These are phyloP conservation scores for Dactylellina leptospora DNA, from an alignment of 2,329 filamentous ascomycete genomes.

Conservation along the genomic window DNA sequence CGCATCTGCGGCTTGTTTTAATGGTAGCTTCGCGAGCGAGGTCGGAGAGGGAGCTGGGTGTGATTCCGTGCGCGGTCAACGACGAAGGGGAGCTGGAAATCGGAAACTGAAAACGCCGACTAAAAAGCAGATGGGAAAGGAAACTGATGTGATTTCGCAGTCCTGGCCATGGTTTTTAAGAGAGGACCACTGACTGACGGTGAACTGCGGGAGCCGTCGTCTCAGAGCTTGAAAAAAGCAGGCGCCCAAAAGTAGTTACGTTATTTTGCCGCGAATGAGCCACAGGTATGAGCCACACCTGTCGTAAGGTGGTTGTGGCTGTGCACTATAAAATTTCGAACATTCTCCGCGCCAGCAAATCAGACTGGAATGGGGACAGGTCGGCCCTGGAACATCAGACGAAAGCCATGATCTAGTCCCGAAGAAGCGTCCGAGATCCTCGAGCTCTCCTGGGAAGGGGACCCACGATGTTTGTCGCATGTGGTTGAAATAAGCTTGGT, in stretches of 20 bases:
- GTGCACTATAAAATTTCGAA: constrained; percentile 39
- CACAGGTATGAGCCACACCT: constrained; percentile 36
- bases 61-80: not conserved
- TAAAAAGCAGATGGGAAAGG: constrained; percentile 19
- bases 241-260: constrained; percentile 42
- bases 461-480: constrained; percentile 52
- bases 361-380: constrained; percentile 3
- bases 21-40: not conserved
- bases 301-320: constrained; percentile 30
- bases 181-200: constrained; percentile 17
- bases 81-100: not conserved
- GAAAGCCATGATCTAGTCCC: constrained; percentile 34
- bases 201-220: constrained; percentile 18
- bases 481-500: constrained; percentile 54
- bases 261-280: constrained; percentile 40
- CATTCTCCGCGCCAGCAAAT: constrained; percentile 11
- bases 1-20: constrained; percentile 70
- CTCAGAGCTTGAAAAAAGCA: not conserved
- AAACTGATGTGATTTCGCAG: constrained; percentile 6
- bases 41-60: constrained; percentile 4
- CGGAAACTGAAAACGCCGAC: not conserved
- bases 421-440: constrained; percentile 17
- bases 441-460: constrained; percentile 22
- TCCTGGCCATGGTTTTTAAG: constrained; percentile 45
- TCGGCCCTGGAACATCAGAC: constrained; percentile 32